Base-by-base conservation (phyloP, 225 moss, liverwort and hornwort species). In the Physcomitrium patens region DNA sequence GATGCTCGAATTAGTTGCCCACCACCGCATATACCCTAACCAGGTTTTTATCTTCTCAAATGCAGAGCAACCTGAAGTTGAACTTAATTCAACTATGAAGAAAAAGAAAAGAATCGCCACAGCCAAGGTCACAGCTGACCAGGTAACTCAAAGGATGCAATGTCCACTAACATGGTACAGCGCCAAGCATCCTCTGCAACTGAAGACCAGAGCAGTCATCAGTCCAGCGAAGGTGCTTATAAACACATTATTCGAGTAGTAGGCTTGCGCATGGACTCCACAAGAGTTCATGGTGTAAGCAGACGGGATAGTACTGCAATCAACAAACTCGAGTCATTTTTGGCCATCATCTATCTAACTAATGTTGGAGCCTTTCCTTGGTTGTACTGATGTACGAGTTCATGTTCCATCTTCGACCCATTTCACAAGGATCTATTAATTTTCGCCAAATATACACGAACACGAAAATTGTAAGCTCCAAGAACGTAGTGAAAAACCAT, bases 391-490 rank as follows among this genome's bases (percentile, higher is more conserved):
- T 26, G 18, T 56, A 55, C 19, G 53, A 44, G 55, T 56, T 54
- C 55, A n/a, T 65, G 55, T 74, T 24, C 43, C 73, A 49, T 42
- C 54, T n/a, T 55, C 26, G 55, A 26, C 44, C 65, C 54, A 5
- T 53, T 4, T 43, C 8, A 64, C 43, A 52, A 64, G 63, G 60
- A 64, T 54, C 64, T 37, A 12, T 27, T 27, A 26, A 45, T 27
- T 65, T 65, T n/a, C 31, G 65, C 55, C 44, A 74, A 55, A 14
- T 65, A 74, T 55, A 56, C 5, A 46, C n/a, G 37, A 55, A 65
- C 74, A 27, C 74, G 12, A 55, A 65, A n/a, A 4, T 10, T 18
- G 16, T 53, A 18, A 53, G 53, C 53, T 53, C 53, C 53, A n/a
- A 53, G 18, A 53, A 53, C 51, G 53, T 15, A 18, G 53, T 53